phyloP scores from a whole-genome alignment of 2,329 filamentous ascomycete species.

The Pseudogymnoascus sp. region DNA sequence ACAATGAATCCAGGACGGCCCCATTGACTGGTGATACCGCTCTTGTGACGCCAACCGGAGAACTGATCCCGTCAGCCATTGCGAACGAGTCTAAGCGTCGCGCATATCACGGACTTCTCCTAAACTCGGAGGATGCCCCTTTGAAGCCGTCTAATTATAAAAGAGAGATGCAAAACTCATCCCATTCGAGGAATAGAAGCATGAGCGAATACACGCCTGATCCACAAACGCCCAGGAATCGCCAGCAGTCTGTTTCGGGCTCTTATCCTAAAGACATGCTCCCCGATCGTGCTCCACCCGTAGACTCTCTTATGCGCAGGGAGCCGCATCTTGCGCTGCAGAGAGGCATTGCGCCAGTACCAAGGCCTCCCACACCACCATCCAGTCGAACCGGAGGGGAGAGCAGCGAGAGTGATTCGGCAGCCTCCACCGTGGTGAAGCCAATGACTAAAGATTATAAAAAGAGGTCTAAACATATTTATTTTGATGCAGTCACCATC shows the following conservation, averaged over 20 bases:
- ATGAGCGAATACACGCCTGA: conserved; percentile 83
- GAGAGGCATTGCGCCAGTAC: conserved; percentile 58
- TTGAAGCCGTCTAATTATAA: conserved; percentile 17
- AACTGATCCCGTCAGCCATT: conserved; percentile 43
- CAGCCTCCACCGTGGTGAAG: conserved; percentile 34
- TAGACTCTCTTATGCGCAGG: conserved; percentile 52
- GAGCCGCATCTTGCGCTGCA: conserved; percentile 75
- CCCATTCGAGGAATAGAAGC: conserved; percentile 59
- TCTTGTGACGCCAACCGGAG: conserved; percentile 42
- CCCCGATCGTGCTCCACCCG: conserved; percentile 40
- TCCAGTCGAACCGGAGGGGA: conserved; percentile 61
- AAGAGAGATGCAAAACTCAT: conserved; percentile 6
- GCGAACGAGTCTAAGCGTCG: conserved; percentile 49
- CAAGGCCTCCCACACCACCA: conserved; percentile 69
- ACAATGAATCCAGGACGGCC: neutral
- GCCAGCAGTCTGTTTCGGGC: conserved; percentile 66
- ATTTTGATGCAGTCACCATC: conserved; percentile 61
- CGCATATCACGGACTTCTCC: conserved; percentile 41
- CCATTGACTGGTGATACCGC: conserved; percentile 37
- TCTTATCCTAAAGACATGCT: conserved; percentile 39
- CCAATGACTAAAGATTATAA: conserved; percentile 17
- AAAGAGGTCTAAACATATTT: conserved; percentile 43
- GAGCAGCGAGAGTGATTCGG: conserved; percentile 40
- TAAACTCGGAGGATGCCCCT: conserved; percentile 18
- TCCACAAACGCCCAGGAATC: conserved; percentile 53